Evolutionary conservation across 495 filamentous ascomycete genomes (phyloP).

Genomic region (Trichoderma parareesei): DNA sequence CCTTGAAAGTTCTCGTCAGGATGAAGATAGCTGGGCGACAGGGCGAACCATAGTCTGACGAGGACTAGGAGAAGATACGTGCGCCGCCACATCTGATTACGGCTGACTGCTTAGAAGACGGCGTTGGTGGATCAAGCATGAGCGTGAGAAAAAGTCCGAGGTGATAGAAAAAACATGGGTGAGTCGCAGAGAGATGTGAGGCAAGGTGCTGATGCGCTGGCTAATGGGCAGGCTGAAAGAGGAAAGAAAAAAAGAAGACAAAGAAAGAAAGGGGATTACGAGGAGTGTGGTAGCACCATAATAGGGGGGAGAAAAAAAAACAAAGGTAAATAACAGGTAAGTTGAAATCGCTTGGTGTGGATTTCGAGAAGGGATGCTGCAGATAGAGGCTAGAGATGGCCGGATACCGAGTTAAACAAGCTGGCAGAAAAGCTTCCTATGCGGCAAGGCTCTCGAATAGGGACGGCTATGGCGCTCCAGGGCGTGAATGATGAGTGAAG

Average conservation of each 20-base stretch:
- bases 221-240: not conserved
- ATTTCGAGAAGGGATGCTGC: not conserved
- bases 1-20: constrained; percentile 99
- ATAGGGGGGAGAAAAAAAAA: not conserved
- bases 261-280: not conserved
- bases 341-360: not conserved
- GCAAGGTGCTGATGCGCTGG: not conserved
- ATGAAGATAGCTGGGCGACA: constrained; percentile 92
- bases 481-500: not conserved
- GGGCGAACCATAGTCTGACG: constrained; percentile 87
- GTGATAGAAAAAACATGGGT: constrained; percentile 5
- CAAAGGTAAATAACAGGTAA: not conserved
- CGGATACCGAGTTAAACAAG: not conserved
- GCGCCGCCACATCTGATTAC: constrained; percentile 72
- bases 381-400: not conserved
- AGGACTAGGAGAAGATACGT: constrained; percentile 75
- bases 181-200: not conserved
- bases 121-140: constrained; percentile 3
- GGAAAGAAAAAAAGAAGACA: not conserved
- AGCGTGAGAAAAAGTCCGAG: not conserved
- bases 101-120: not conserved
- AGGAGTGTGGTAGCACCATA: not conserved
- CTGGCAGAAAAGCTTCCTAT: not conserved
- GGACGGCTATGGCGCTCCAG: not conserved
- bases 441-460: not conserved